Conservation (phyloP, 1,139 yeast genomes). For the Nakaseomyces glabratus region DNA sequence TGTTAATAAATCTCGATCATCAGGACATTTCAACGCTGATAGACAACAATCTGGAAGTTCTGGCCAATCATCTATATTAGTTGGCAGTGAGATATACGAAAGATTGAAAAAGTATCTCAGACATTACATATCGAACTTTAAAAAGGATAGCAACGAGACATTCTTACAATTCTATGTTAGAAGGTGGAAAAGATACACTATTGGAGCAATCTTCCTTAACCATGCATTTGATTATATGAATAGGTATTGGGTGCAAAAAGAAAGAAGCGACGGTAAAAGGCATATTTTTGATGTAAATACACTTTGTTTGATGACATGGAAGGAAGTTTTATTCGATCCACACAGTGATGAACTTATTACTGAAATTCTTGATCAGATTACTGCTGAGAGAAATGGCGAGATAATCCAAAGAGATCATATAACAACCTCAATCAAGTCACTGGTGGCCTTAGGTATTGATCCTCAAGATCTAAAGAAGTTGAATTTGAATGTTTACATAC, state of each 20-base stretch:
- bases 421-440: slow-evolving; percentile 71
- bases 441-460: slow-evolving; percentile 70
- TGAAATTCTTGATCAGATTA: slow-evolving; percentile 70
- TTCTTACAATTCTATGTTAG: slow-evolving; percentile 78
- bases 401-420: slow-evolving; percentile 60
- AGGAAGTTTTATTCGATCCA: slow-evolving; percentile 64
- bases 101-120: slow-evolving; percentile 60
- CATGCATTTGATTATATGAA: slow-evolving; percentile 94
- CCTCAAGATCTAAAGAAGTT: slow-evolving; percentile 77
- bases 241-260: slow-evolving; percentile 96
- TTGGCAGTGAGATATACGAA: slow-evolving; percentile 84
- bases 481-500: slow-evolving; percentile 71
- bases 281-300: slow-evolving; percentile 89
- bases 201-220: slow-evolving; percentile 86
- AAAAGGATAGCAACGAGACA: slow-evolving; percentile 47
- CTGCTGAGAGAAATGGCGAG: slow-evolving; percentile 71
- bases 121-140: slow-evolving; percentile 45
- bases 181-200: slow-evolving; percentile 81
- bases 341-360: slow-evolving; percentile 51
- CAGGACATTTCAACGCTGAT: slow-evolving; percentile 34
- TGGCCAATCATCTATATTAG: slow-evolving; percentile 37
- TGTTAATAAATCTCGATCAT: slow-evolving; percentile 62
- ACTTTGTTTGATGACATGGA: slow-evolving; percentile 81
- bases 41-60: slow-evolving; percentile 14
- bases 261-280: slow-evolving; percentile 89